Conservation (phyloP, 306 rosid species). For the Prosopis cineraria region DNA sequence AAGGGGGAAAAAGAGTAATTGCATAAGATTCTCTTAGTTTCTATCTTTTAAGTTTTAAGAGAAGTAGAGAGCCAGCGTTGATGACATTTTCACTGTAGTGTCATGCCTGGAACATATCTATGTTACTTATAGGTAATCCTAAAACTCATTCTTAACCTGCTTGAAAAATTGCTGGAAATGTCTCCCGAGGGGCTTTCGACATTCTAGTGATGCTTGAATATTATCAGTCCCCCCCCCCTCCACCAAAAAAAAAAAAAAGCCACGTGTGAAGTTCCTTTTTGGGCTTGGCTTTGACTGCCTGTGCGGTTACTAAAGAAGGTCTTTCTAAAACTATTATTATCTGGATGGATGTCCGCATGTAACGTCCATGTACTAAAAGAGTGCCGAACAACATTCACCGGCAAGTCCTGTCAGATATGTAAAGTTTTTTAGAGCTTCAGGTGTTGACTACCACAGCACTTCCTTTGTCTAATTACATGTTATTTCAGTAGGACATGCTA, state of each 20-base stretch:
- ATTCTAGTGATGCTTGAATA: conserved; percentile 1
- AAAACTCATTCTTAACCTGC: conserved; percentile 17
- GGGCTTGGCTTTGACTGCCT: background rate
- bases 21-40: background rate
- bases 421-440: background rate
- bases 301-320: background rate
- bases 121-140: conserved; percentile 6
- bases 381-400: background rate
- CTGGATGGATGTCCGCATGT: background rate
- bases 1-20: background rate
- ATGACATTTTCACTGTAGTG: background rate
- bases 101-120: background rate
- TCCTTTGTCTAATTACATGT: background rate
- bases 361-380: background rate
- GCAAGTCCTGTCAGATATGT: background rate
- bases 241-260: background rate
- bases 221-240: background rate
- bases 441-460: background rate
- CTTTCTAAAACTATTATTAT: background rate
- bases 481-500: background rate
- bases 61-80: background rate
- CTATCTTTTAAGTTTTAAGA: background rate
- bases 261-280: background rate
- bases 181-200: conserved; percentile 10
- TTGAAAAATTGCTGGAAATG: conserved; percentile 10